Conservation (phyloP, 2,329 filamentous ascomycete species). For the Talaromyces funiculosus region DNA sequence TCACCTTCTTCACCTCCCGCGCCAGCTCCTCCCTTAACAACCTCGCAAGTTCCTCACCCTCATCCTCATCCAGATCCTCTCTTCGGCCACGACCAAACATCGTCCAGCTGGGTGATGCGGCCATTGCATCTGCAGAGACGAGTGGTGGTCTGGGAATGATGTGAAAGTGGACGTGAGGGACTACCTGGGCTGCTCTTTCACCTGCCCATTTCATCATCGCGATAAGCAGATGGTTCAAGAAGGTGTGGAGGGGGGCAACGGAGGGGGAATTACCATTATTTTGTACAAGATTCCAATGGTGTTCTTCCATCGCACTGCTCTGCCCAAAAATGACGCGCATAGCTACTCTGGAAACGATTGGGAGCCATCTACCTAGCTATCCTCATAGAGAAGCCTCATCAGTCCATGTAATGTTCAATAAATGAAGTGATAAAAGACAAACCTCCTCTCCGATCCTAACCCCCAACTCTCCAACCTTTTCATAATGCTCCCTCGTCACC, state of each 20-base stretch:
- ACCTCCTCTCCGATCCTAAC: slow-evolving; percentile 61
- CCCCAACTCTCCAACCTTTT: slow-evolving; percentile 68
- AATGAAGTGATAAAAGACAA: slow-evolving; percentile 33
- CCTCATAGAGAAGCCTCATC: background rate
- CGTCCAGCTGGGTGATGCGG: slow-evolving; percentile 29
- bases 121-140: slow-evolving; percentile 19
- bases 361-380: slow-evolving; percentile 43
- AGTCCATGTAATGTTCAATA: background rate
- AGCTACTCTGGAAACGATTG: slow-evolving; percentile 60
- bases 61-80: slow-evolving; percentile 44
- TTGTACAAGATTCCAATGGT: slow-evolving; percentile 93
- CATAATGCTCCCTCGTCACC: slow-evolving; percentile 68
- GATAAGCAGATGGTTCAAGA: slow-evolving; percentile 9
- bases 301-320: slow-evolving; percentile 26
- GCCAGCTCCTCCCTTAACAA: slow-evolving; percentile 34
- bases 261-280: slow-evolving; percentile 62
- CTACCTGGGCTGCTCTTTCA: slow-evolving; percentile 80
- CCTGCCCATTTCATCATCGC: slow-evolving; percentile 41
- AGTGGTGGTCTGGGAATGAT: slow-evolving; percentile 70
- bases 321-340: slow-evolving; percentile 59
- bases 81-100: slow-evolving; percentile 46
- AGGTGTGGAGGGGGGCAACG: background rate
- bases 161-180: slow-evolving; percentile 91
- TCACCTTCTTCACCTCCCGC: slow-evolving; percentile 32
- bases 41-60: slow-evolving; percentile 33